Conservation (phyloP, 768 basidiomycete genomes). For the Hygrocybe punicea region DNA sequence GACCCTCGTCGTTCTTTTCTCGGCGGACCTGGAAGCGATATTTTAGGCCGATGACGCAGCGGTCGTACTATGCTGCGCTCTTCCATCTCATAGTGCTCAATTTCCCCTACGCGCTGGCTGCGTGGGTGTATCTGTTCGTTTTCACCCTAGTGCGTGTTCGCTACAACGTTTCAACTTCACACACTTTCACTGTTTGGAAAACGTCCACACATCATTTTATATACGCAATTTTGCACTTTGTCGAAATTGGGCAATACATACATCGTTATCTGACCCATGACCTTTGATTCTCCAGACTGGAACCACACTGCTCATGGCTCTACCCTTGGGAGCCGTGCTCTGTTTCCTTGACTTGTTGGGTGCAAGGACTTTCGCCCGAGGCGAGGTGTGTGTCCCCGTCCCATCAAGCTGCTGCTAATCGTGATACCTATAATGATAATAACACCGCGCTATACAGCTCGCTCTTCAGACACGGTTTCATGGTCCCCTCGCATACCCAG, state of each 20-base stretch:
- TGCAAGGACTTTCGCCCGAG: constrained; percentile 65
- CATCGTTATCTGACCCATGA: too few species aligned
- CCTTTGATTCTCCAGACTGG: constrained; percentile 50
- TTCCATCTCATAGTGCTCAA: constrained; percentile 72
- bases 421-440: too few species aligned
- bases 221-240: not conserved
- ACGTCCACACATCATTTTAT: too few species aligned
- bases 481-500: constrained; percentile 57
- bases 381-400: constrained; percentile 57
- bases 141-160: constrained; percentile 67
- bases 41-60: constrained; percentile 56
- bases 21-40: constrained; percentile 49
- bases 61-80: constrained; percentile 60
- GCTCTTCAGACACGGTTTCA: constrained; percentile 69
- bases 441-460: too few species aligned
- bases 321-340: constrained; percentile 72
- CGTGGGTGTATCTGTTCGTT: constrained; percentile 77
- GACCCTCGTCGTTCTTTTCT: constrained; percentile 28
- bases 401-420: too few species aligned
- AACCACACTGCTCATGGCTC: constrained; percentile 73
- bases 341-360: constrained; percentile 77
- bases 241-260: too few species aligned
- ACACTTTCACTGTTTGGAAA: too few species aligned
- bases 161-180: constrained; percentile 1
- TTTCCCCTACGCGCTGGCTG: constrained; percentile 72